Conservation (phyloP, 768 basidiomycete genomes). For the Hygrophorus russula region DNA sequence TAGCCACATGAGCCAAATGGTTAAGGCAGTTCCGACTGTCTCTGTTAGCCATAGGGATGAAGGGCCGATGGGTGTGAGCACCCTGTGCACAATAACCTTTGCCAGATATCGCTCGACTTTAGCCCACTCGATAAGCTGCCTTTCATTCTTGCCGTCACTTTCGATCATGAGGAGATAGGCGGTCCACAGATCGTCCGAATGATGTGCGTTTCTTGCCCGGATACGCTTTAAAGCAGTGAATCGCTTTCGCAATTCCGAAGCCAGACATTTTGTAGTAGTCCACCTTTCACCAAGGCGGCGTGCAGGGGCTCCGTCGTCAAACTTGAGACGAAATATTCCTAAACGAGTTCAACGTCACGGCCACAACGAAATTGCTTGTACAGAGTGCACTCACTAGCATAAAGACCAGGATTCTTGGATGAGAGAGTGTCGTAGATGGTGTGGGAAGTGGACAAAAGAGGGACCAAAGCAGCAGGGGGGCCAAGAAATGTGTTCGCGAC, state of each 20-base stretch:
- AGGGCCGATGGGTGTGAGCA: slow-evolving; percentile 1
- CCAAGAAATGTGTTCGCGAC: slow-evolving; percentile 27
- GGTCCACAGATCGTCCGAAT: slow-evolving; percentile 39
- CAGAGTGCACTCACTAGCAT: slow-evolving; percentile 14
- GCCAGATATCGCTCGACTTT: slow-evolving; percentile 11
- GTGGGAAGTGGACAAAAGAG: slow-evolving; percentile 28
- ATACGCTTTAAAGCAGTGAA: slow-evolving; percentile 31
- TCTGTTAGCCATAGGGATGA: slow-evolving; percentile 17
- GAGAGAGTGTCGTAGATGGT: slow-evolving; percentile 24
- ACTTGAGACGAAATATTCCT: slow-evolving; percentile 32
- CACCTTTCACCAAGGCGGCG: slow-evolving; percentile 28
- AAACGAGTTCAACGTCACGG: no score
- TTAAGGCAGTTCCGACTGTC: slow-evolving; percentile 24
- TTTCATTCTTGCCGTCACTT: slow-evolving; percentile 35
- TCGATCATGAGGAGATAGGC: slow-evolving; percentile 42
- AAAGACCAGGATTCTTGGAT: slow-evolving; percentile 25
- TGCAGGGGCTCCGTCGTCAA: slow-evolving; percentile 27
- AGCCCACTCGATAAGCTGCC: slow-evolving; percentile 33
- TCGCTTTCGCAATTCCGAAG: slow-evolving; percentile 32
- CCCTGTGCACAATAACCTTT: slow-evolving; percentile 10
- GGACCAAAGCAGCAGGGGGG: slow-evolving; percentile 28
- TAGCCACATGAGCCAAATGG: slow-evolving; percentile 39
- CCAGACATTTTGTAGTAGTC: slow-evolving; percentile 24
- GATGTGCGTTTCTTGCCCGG: slow-evolving; percentile 11
- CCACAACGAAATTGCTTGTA: no score